Evolutionary conservation across 352 stramenopile genomes (phyloP), one percentile per base, ranked within the genome.

Genomic region (Phytopythium litorale): DNA sequence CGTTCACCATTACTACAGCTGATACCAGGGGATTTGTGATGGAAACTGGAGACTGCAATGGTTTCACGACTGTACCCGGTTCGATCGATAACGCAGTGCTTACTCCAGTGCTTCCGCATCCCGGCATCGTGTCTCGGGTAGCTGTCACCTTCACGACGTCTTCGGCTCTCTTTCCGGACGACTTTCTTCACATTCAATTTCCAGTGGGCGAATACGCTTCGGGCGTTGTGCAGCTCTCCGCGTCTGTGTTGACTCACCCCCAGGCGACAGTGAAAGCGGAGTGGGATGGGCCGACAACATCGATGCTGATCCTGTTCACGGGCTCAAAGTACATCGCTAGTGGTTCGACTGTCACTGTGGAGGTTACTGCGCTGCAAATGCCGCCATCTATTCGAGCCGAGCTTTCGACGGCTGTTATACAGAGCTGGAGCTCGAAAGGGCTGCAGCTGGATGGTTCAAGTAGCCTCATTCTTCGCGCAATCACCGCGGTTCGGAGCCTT

Each of bases 141-240:
- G 62, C 72, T 25, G 59, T 90, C 16, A 73, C 69, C 0, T 88
- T 88, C 52, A 81, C 72, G 16, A 73, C 77, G 3, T 80, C 81
- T 19, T 79, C 78, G 4, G 71, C 68, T 0, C 66, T 90, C 1
- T 60, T 63, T 0, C 53, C 69, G 28, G 57, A 77, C n/a, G 80
- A 72, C 23, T 62, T 75, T 19, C 42, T 88, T 2, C 68, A 71
- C 19, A 54, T 90, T 15, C 60, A 73, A 25, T 53, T 90, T 15
- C 66, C 78, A 13, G 13, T 21, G 2, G 59, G 59, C 37, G 78
- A 90, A 11, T 90, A 90, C 21, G 60, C 56, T 25, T 60, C 73
- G 19, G 67, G 64, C 4, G 61, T 69, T 8, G 5, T 52, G 0
- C 54, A 43, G 33, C 46, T 83, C 33, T 72, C 66, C 0, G 67